A percentile compares a stretch with the other conserved stretches of the same genome.
phyloP scores from a whole-genome alignment of 2,329 filamentous ascomycete species.

The Neonectria ditissima region DNA sequence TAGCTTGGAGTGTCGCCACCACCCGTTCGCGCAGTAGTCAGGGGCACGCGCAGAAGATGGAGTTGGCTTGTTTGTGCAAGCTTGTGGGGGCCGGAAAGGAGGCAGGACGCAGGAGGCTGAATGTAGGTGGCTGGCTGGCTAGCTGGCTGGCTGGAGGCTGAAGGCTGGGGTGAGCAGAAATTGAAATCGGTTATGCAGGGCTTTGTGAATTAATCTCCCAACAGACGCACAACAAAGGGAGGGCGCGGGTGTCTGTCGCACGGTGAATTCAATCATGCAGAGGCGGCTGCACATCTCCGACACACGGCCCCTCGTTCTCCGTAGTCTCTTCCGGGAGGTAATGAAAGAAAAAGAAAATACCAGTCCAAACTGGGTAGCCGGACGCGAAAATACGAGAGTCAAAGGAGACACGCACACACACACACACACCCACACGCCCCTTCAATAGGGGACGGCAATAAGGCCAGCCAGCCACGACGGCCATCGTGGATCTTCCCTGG shows the following conservation, averaged over 20 bases:
- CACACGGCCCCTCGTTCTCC: constrained; percentile 13
- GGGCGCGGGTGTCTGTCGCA: constrained; percentile 25
- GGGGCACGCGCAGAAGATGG: constrained; percentile 34
- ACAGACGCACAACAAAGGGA: constrained; percentile 45
- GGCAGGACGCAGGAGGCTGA: constrained; percentile 18
- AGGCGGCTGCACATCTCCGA: constrained; percentile 33
- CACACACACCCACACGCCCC: constrained; percentile 24
- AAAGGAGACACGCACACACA: too few relatives aligned
- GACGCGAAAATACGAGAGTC: constrained; percentile 3
- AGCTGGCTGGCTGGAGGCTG: too few relatives aligned
- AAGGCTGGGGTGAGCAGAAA: constrained; percentile 27
- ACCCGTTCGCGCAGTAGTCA: constrained; percentile 41
- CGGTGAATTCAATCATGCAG: constrained; percentile 29
- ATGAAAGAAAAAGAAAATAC: constrained; percentile 2
- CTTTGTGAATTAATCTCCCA: constrained; percentile 43
- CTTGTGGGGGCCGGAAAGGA: constrained; percentile 28
- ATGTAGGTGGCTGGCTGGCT: background rate
- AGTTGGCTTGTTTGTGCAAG: constrained; percentile 4
- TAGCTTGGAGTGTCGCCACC: constrained; percentile 43
- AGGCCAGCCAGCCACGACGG: background rate
- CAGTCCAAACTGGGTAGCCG: constrained; percentile 10
- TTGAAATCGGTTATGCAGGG: constrained; percentile 40
- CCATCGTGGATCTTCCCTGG: constrained; percentile 10
- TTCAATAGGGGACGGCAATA: constrained; percentile 11
- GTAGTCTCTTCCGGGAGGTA: constrained; percentile 2